Evolutionary conservation across 805 yeast species (phyloP), one percentile per base, ranked within the genome.

Genomic region (Zygoascus bituminiphila): DNA sequence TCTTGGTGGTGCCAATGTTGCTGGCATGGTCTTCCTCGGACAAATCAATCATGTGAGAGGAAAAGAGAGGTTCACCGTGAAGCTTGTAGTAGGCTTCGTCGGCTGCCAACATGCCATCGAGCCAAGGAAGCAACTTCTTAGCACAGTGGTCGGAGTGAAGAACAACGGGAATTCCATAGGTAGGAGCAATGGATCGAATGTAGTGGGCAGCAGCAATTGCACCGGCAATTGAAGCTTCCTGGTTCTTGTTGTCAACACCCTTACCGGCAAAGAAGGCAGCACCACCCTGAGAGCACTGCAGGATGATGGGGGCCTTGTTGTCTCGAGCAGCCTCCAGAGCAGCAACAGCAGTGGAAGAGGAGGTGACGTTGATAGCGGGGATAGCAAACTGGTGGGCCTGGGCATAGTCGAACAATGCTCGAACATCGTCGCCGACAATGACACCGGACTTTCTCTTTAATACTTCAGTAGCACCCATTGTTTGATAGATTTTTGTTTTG

Each of bases 221-320:
- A 73, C 98, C 98, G 52, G 81, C 82, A 72, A 93, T 86, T 55
- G 98, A 84, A 53, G 98, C 98, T 64, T 75, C 74, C 77, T 93
- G 98, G 77, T 87, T 83, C 64, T 77, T 77, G 85, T 93, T 93
- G 70, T 79, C 77, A 61, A 93, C 88, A 76, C 98, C 98, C 82
- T 93, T 93, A 76, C 98, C 98, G 57, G 98, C 98, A 70, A 93
- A 93, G 87, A 81, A 93, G 57, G 98, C 98, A 61, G 98, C 95
- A 78, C 98, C 98, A 77, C 98, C 98, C 73, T 93, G 88, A 54
- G 98, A 91, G 61, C 91, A 81, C 76, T 93, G 98, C 68, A 93
- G 75, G 69, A 93, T 87, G 74, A 93, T 88, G 75, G 98, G 98
- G 54, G 96, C 80, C 61, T 84, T 79, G 75, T 75, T 78, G 73